Evolutionary conservation across 257 asterid genomes (phyloP).

Genomic region (Przewalskia tangutica): DNA sequence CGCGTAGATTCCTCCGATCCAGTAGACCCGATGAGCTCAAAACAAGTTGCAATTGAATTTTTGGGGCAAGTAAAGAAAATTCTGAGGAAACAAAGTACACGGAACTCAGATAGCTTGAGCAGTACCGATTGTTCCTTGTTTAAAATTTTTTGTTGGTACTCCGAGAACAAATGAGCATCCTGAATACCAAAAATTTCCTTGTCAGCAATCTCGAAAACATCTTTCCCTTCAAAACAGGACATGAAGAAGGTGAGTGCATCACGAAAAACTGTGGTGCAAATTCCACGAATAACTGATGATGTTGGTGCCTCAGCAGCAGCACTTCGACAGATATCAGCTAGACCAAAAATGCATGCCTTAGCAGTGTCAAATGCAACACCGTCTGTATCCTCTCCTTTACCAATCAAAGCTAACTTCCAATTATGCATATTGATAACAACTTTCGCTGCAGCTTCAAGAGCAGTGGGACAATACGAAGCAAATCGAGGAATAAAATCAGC

Average conservation of each 20-base stretch:
- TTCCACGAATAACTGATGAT: conserved; percentile 52
- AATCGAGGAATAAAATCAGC: conserved; percentile 68
- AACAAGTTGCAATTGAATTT: conserved; percentile 54
- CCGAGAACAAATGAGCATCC: conserved; percentile 31
- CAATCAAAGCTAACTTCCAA: conserved; percentile 39
- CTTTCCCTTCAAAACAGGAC: conserved; percentile 61
- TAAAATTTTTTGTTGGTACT: conserved; percentile 39
- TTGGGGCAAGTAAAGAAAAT: conserved; percentile 58
- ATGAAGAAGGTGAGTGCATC: conserved; percentile 50
- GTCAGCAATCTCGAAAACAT: conserved; percentile 59
- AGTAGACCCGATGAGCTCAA: conserved; percentile 54
- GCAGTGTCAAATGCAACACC: conserved; percentile 75
- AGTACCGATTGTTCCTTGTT: conserved; percentile 41
- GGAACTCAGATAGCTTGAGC: conserved; percentile 50
- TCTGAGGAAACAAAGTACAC: conserved; percentile 55
- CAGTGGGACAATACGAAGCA: conserved; percentile 64
- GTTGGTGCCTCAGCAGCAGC: conserved; percentile 45
- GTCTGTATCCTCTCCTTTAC: conserved; percentile 55
- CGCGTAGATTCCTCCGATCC: conserved; percentile 32
- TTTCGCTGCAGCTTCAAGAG: conserved; percentile 75
- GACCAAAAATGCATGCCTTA: conserved; percentile 66
- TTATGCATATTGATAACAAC: conserved; percentile 53
- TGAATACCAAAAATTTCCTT: conserved; percentile 41
- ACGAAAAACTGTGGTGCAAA: conserved; percentile 54
- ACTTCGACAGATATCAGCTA: conserved; percentile 58